Percentiles rank a stretch among this genome's conserved stretches.
phyloP scores from a whole-genome alignment of 768 basidiomycete genomes.

The Mycena capillaripes region DNA sequence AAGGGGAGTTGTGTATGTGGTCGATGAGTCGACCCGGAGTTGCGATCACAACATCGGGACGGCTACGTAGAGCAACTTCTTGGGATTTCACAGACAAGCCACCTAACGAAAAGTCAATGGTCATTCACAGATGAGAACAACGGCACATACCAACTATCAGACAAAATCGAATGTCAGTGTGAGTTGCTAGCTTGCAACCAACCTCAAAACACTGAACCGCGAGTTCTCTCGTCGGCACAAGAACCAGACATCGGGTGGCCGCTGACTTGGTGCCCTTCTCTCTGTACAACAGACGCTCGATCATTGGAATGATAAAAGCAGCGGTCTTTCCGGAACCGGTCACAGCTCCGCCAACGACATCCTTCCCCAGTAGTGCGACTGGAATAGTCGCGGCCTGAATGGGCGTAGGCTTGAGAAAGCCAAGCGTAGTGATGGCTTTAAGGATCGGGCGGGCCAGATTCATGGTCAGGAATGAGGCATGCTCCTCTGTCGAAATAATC shows the following conservation, averaged over 20 bases:
- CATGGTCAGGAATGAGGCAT: slow-evolving; percentile 91
- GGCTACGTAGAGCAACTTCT: slow-evolving; percentile 84
- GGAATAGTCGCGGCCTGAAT: slow-evolving; percentile 97
- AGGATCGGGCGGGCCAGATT: slow-evolving; percentile 95
- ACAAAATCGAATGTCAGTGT: slow-evolving; percentile 92
- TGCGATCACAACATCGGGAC: slow-evolving; percentile 95
- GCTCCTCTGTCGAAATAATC: slow-evolving; percentile 60
- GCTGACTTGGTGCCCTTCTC: slow-evolving; percentile 91
- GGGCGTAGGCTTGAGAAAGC: slow-evolving; percentile 90
- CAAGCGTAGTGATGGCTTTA: slow-evolving; percentile 88
- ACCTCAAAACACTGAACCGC: slow-evolving; percentile 97
- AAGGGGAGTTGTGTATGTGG: slow-evolving; percentile 94
- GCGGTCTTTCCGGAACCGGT: slow-evolving; percentile 99
- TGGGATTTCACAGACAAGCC: slow-evolving; percentile 95
- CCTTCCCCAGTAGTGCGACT: slow-evolving; percentile 93
- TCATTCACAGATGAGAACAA: neutral
- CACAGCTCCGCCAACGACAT: slow-evolving; percentile 95
- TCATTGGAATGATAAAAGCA: slow-evolving; percentile 94
- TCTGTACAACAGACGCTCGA: slow-evolving; percentile 93
- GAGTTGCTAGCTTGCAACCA: slow-evolving; percentile 84
- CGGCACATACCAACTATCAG: slow-evolving; percentile 86
- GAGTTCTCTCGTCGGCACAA: slow-evolving; percentile 95
- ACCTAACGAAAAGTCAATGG: slow-evolving; percentile 61
- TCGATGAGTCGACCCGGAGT: slow-evolving; percentile 99
- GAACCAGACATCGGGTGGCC: slow-evolving; percentile 89